These are phyloP conservation scores for Hygrocybe coccinea DNA, from an alignment of 768 basidiomycete species.

Conservation along the genomic window DNA sequence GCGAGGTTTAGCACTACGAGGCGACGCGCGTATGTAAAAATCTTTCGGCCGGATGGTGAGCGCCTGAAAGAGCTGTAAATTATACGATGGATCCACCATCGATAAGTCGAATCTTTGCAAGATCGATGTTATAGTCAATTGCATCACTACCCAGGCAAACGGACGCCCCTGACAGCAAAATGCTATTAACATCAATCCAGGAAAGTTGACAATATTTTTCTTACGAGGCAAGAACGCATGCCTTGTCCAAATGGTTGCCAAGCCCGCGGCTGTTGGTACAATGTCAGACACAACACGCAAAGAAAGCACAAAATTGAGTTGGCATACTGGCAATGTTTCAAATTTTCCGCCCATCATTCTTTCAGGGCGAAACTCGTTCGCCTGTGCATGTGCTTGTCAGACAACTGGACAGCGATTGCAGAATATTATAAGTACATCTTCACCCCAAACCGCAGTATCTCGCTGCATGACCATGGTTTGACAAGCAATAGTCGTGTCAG, in stretches of 20 bases:
- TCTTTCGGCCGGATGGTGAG: slow-evolving; percentile 45
- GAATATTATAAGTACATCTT: slow-evolving; percentile 35
- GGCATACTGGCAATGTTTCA: slow-evolving; percentile 39
- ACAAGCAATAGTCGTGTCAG: slow-evolving; percentile 26
- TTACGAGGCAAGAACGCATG: slow-evolving; percentile 28
- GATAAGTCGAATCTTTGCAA: slow-evolving; percentile 45
- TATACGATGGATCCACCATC: slow-evolving; percentile 40
- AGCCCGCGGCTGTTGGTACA: slow-evolving; percentile 31
- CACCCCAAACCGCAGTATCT: slow-evolving; percentile 44
- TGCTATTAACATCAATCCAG: background rate
- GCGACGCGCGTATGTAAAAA: slow-evolving; percentile 38
- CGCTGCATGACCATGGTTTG: slow-evolving; percentile 30
- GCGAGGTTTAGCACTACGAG: slow-evolving; percentile 23
- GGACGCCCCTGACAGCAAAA: slow-evolving; percentile 24
- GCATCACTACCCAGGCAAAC: slow-evolving; percentile 46
- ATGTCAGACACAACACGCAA: no score
- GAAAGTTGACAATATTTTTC: background rate
- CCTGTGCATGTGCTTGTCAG: no score
- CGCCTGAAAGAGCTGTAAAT: slow-evolving; percentile 40
- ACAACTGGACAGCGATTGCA: no score
- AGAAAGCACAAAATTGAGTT: no score
- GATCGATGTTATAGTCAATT: slow-evolving; percentile 37
- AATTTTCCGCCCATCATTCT: slow-evolving; percentile 48
- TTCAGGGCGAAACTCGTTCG: slow-evolving; percentile 43
- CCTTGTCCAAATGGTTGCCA: slow-evolving; percentile 36